Conservation (phyloP, 1,139 yeast genomes). For the Pichia sp. region DNA sequence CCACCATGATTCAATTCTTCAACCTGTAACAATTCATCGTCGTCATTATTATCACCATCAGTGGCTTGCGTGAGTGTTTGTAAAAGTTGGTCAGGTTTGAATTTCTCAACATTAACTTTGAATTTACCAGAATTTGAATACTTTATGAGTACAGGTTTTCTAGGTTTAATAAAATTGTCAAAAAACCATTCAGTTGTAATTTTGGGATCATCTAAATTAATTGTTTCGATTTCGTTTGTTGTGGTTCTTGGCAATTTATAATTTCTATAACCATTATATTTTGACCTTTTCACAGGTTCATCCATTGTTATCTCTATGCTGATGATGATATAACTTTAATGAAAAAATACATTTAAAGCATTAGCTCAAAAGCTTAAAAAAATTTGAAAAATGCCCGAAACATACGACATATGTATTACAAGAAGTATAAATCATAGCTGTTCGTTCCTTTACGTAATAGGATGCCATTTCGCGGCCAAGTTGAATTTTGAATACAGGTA, state of each 20-base stretch:
- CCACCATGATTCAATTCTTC: constrained; percentile 54
- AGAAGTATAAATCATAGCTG: too few relatives aligned
- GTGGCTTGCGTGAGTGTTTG: constrained; percentile 32
- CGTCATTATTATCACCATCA: constrained; percentile 24
- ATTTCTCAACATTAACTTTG: constrained; percentile 25
- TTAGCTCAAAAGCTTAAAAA: not conserved
- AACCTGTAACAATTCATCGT: constrained; percentile 39
- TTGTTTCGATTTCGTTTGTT: constrained; percentile 8
- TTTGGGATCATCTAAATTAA: constrained; percentile 11
- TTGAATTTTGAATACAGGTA: too few relatives aligned
- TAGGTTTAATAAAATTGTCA: constrained; percentile 11
- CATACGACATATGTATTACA: too few relatives aligned
- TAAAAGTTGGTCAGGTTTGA: constrained; percentile 32
- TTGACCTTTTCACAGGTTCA: constrained; percentile 2
- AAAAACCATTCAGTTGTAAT: constrained; percentile 14
- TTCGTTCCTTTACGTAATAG: too few relatives aligned
- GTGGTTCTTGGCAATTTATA: constrained; percentile 5
- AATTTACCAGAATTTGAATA: not conserved
- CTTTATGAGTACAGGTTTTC: constrained; percentile 16
- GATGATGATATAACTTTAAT: not conserved
- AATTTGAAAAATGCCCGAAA: too few relatives aligned
- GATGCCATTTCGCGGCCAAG: too few relatives aligned
- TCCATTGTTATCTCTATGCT: not conserved
- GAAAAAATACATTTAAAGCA: too few relatives aligned
- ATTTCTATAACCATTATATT: constrained; percentile 5